Evolutionary conservation across 306 rosid species (phyloP), one percentile per base, ranked within the genome.

Genomic region (Malus sylvestris): DNA sequence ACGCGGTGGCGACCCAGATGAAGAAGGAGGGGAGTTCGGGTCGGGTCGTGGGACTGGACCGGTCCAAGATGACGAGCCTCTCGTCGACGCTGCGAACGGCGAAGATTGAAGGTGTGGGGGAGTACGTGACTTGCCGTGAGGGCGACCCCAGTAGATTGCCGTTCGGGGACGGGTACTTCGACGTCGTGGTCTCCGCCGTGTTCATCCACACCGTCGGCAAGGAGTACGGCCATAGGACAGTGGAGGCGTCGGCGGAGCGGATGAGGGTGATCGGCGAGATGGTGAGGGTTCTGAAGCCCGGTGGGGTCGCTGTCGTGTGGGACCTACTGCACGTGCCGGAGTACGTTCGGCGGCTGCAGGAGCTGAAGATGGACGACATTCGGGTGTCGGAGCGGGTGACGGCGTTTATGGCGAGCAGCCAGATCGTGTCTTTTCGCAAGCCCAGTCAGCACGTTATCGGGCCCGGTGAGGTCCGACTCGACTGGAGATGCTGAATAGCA

Each of bases 221-320:
- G 72, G 97, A 95, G 93, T 82, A 89, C 81, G 98, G 99, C 4
- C 81, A 79, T 18, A 82, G 84, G 35, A 85, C 97, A 76, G 99
- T 85, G 73, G 97, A 93, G 89, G 99, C 99, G 3, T 83, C 97
- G 51, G 96, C 99, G 29, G 99, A 96, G 88, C 82, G 99, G 90
- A 96, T 89, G 91, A 72, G 97, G 77, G 98, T 88, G 32, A 84
- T 96, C 83, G 97, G 97, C 27, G 99, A 96, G 89, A 6, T 96
- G 81, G 97, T 96, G 10, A 72, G 99, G 69, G 99, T 96, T 4
- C 23, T 96, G 86, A 96, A 96, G 73, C 93, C 98, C 0, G 99
- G 97, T 1, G 99, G 96, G 8, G 79, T 86, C 3, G 97, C 83
- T 9, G 99, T 96, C 0, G 99, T 96, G 91, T 96, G 99, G 99